A percentile compares a stretch with the other conserved stretches of the same genome.
Conservation (phyloP, 345 rosid species). For the Rhodomyrtus tomentosa region DNA sequence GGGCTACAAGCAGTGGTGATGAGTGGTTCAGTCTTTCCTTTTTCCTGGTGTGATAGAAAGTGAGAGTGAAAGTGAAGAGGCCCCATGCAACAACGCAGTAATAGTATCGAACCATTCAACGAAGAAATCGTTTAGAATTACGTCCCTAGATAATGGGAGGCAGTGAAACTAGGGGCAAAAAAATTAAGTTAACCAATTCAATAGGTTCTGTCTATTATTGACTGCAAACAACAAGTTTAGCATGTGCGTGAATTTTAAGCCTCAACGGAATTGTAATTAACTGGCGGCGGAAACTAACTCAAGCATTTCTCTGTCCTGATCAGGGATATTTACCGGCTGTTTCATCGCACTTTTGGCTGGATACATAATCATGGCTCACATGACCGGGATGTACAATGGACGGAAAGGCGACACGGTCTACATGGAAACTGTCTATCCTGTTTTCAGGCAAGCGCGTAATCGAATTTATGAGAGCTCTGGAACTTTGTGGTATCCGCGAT, state of each 20-base stretch:
- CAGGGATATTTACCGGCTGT: conserved; percentile 95
- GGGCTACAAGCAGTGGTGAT: conserved; percentile 14
- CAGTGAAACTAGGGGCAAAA: not conserved
- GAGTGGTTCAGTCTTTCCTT: not conserved
- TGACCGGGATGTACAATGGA: conserved; percentile 77
- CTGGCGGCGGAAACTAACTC: not conserved
- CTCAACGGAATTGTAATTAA: not conserved
- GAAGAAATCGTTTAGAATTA: not conserved
- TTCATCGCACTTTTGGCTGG: conserved; percentile 83
- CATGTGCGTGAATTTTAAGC: not conserved
- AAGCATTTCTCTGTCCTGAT: not conserved
- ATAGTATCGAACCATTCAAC: not conserved
- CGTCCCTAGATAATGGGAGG: not conserved
- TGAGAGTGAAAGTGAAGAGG: not conserved
- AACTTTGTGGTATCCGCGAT: not conserved
- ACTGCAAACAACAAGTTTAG: not conserved
- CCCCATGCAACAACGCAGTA: not conserved
- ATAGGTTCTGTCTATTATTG: not conserved
- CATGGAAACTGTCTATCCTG: conserved; percentile 95
- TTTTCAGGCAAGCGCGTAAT: conserved; percentile 60
- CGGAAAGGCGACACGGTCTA: conserved; percentile 53
- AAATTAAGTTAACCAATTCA: not conserved
- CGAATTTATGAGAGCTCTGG: not conserved
- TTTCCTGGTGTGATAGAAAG: not conserved
- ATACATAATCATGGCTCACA: conserved; percentile 76